Base-by-base conservation (phyloP, 2,329 filamentous ascomycete species). In the Grosmannia huntii region DNA sequence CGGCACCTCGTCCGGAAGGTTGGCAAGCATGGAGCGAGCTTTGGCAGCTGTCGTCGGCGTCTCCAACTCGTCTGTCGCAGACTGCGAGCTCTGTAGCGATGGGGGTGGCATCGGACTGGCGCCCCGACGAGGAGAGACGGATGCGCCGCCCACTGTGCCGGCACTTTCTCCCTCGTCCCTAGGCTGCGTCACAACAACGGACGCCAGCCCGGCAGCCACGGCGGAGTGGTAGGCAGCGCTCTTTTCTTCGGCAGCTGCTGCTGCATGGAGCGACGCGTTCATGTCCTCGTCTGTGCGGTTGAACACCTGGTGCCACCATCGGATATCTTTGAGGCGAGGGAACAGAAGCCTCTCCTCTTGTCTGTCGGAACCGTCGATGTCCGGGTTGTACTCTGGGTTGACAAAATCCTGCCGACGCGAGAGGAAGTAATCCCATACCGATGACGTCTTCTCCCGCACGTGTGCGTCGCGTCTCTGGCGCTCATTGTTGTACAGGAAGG, bases 351-450 rank as follows among this genome's bases (percentile, higher is more conserved):
- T 81, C 68, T 96, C 91, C 60, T 85, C 84, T 5, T 89, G 90
- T 58, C 87, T 83, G 59, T 86, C 77, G 51, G 87, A 84, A 66
- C 96, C 90, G 62, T 96, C 87, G 41, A 91, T 76, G 0, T 82
- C 77, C 9, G 76, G 68, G 57, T 95, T 86, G 67, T 92, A 99
- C 36, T 86, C 79, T 0, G 84, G 80, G 66, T 97, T 97, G 44
- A 84, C 75, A 66, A 97, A 99, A 66, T 96, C 88, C 23, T 81
- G 76, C 63, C 82, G 84, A 12, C 91, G 83, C 50, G 87, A 84
- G 9, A 97, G 75, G 70, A 99, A 97, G 69, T 97, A 96, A 64
- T 94, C 87, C 94, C 94, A 99, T 1, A 96, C 94, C 25, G 89
- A 95, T 4, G 87, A 80, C 4, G 90, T 95, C 57, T 82, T 79